Evolutionary conservation across 768 basidiomycete genomes (phyloP).

Genomic region (Butyriboletus loyo): DNA sequence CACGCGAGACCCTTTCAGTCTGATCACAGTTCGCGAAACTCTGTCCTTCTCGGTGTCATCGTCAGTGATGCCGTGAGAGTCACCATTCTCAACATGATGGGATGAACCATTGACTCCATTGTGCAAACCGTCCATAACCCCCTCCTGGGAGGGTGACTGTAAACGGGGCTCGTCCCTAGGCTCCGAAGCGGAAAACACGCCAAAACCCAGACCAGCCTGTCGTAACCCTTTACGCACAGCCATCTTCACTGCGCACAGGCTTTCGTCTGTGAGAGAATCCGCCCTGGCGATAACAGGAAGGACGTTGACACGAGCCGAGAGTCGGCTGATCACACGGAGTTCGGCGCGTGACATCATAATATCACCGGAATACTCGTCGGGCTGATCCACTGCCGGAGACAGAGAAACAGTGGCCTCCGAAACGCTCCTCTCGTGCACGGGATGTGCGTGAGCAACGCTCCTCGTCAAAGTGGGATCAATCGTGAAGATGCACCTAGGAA

Average conservation of each 20-base stretch:
- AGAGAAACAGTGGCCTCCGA: slow-evolving; percentile 64
- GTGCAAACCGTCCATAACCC: slow-evolving; percentile 10
- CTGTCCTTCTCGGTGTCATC: slow-evolving; percentile 53
- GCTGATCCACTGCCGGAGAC: slow-evolving; percentile 47
- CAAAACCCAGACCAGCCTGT: slow-evolving; percentile 69
- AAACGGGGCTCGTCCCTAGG: slow-evolving; percentile 9
- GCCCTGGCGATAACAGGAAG: slow-evolving; percentile 78
- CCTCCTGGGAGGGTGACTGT: slow-evolving; percentile 17
- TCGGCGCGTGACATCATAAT: slow-evolving; percentile 75
- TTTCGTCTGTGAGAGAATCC: slow-evolving; percentile 82
- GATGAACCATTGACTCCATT: slow-evolving; percentile 30
- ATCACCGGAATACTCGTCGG: slow-evolving; percentile 45
- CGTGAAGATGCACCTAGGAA: slow-evolving; percentile 75
- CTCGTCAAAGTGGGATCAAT: slow-evolving; percentile 72
- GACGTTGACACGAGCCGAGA: slow-evolving; percentile 72
- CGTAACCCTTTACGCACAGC: slow-evolving; percentile 67
- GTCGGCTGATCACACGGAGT: slow-evolving; percentile 72
- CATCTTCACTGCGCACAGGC: slow-evolving; percentile 63
- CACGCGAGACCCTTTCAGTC: slow-evolving; percentile 46
- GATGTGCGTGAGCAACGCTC: slow-evolving; percentile 47
- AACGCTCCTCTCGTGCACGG: slow-evolving; percentile 51
- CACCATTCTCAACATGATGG: slow-evolving; percentile 29
- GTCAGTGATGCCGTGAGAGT: slow-evolving; percentile 29
- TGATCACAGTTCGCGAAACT: slow-evolving; percentile 71
- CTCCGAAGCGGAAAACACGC: slow-evolving; percentile 61